phyloP scores from a whole-genome alignment of 148 eudicot species.

The Fagopyrum esculentum region DNA sequence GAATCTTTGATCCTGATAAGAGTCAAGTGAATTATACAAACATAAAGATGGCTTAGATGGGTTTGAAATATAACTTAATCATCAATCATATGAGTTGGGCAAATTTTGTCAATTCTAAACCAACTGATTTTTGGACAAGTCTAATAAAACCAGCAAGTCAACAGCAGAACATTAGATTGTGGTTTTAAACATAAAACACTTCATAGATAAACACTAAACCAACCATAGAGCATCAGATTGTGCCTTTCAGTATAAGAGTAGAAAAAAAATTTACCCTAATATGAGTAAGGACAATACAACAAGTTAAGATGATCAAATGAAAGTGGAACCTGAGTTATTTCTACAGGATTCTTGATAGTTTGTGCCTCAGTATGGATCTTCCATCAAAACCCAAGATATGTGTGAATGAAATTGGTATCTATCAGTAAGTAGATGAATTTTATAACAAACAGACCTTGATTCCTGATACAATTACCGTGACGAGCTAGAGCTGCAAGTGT shows the following conservation, averaged over 20 bases:
- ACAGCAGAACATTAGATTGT: no score
- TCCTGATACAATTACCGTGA: slow-evolving; percentile 7
- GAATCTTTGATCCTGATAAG: no score
- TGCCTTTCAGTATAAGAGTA: neutral
- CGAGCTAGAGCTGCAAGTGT: slow-evolving; percentile 58
- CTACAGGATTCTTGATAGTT: neutral
- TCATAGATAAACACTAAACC: neutral
- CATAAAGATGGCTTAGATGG: no score
- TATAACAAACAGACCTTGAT: neutral
- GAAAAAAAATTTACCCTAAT: neutral
- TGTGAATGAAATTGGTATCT: neutral
- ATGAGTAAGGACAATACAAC: neutral
- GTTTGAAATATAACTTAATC: neutral
- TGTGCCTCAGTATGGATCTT: neutral
- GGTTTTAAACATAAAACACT: no score
- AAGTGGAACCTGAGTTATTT: neutral
- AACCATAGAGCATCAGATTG: neutral
- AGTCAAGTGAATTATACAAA: no score
- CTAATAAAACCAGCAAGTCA: no score
- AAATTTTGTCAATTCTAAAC: neutral
- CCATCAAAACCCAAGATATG: neutral
- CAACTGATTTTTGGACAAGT: neutral
- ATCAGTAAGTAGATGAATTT: neutral
- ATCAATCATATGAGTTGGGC: neutral
- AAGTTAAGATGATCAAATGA: neutral